Base-by-base conservation (phyloP, 2,329 filamentous ascomycete genomes). In the Calonectria henricotiae region DNA sequence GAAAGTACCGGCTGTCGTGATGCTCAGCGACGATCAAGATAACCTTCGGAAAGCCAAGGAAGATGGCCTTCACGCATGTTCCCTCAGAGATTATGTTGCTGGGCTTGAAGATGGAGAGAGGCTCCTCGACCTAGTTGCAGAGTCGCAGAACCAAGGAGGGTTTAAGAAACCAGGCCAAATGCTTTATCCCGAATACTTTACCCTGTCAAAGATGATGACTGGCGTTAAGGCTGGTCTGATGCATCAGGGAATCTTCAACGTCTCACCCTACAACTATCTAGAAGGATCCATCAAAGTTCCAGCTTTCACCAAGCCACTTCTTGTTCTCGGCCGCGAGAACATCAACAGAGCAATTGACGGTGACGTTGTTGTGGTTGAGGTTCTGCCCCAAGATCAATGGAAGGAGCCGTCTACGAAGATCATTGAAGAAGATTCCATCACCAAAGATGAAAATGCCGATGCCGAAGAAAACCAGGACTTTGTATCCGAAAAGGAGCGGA, bases 231-330 rank as follows among this genome's bases (percentile, higher is more conserved):
- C 91, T 62, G 95, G 95, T 5, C 91, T 94, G 65, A 85, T 99
- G 77, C 96, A 99, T 80, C 96, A 99, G 83, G 96, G 96, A 7
- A 92, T 94, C 27, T 99, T 98, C 85, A 98, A 95, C 79, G 94
- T 98, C 32, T 98, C 96, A 8, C 94, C 94, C 0, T 99, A 98
- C 87, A 99, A 99, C 84, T 99, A 98, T 77, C 87, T 99, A 12
- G 96, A 99, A 82, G 96, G 94, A 1, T 95, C 94, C 0, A 93
- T 98, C 72, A 92, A 96, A 77, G 95, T 97, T 0, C 91, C 95
- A 1, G 91, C 95, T 5, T 99, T 99, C 78, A 92, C 96, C 70
- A 97, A 96, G 78, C 89, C 95, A 1, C 89, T 99, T 35, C 87
- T 99, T 17, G 89, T 99, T 55, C 88, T 98, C 17, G 96, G 96